Base-by-base conservation (phyloP, 2,329 filamentous ascomycete species). In the Ciborinia camelliae region DNA sequence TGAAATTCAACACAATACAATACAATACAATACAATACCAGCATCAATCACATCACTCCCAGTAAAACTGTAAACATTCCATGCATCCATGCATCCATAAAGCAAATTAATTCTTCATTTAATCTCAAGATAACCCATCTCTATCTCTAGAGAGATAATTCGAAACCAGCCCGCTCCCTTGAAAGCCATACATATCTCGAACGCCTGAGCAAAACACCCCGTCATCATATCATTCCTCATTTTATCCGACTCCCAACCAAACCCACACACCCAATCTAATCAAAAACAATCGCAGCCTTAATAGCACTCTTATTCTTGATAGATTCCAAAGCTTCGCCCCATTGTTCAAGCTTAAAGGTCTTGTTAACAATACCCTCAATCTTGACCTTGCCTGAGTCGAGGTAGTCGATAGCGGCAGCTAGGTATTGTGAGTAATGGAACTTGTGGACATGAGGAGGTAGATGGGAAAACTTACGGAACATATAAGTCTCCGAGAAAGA, bases 401-500 rank as follows among this genome's bases (percentile, higher is more conserved):
- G 80, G 68, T 84, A 84, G 70, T 81, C 80, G 67, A 84, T 82
- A 52, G 82, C 81, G 55, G 81, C 80, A 23, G 82, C 74, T 84
- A 81, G 80, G 78, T 57, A 81, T 78, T 48, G 30, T 67, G 39
- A 63, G 61, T 45, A 58, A 60, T 8, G 35, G 14, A 12, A 26
- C 15, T 20, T 47, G 9, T 14, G 7, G 26, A 26, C 18, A 32
- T 10, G 9, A 18, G 52, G 37, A 3, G 18, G 26, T 9, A 26
- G 47, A 37, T 30, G n/a, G 35, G 5, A 32, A 15, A 28, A 77
- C 78, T 73, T 76, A 80, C 79, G 87, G 81, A 90, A 89, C 81
- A 88, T 90, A 77, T 86, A 89, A 30, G 86, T 89, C 76, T 90
- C 88, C 55, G 86, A 90, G 79, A 91, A 91, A 61, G 85, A 88